Percentiles rank a stretch among this genome's conserved stretches.
Evolutionary conservation across 2,329 filamentous ascomycete genomes (phyloP).

Genomic region (Paraphaeosphaeria sporulosa): DNA sequence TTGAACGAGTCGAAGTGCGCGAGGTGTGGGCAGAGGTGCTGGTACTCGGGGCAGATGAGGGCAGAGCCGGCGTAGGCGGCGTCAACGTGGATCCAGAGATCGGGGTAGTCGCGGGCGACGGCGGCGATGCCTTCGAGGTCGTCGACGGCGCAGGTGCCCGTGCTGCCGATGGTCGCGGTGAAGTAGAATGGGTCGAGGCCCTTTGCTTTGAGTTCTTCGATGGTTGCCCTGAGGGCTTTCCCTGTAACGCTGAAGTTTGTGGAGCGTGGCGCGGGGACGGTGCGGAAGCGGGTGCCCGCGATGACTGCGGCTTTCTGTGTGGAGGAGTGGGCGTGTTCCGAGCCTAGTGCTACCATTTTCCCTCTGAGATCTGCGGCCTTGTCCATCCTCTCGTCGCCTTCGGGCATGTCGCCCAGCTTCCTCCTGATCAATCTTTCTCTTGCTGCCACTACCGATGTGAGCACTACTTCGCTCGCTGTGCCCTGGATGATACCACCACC

Average conservation of each 20-base stretch:
- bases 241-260: constrained; percentile 77
- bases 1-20: constrained; percentile 84
- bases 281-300: constrained; percentile 80
- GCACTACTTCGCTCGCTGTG: constrained; percentile 84
- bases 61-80: constrained; percentile 91
- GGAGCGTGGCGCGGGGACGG: constrained; percentile 68
- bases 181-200: constrained; percentile 87
- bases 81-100: constrained; percentile 91
- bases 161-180: constrained; percentile 84
- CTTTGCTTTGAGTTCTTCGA: constrained; percentile 71
- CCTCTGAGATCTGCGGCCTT: constrained; percentile 71
- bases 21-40: constrained; percentile 69
- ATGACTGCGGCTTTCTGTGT: constrained; percentile 89
- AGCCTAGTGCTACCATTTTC: constrained; percentile 80
- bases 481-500: constrained; percentile 96
- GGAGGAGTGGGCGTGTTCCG: constrained; percentile 80
- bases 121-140: constrained; percentile 75
- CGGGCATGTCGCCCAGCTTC: constrained; percentile 31
- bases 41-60: constrained; percentile 81
- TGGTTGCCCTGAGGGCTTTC: constrained; percentile 63
- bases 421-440: constrained; percentile 69
- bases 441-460: constrained; percentile 87
- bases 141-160: constrained; percentile 86
- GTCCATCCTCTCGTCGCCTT: constrained; percentile 57
- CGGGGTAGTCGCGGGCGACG: constrained; percentile 61